Conservation (phyloP, 768 basidiomycete genomes). For the Peribolospora baueri region DNA sequence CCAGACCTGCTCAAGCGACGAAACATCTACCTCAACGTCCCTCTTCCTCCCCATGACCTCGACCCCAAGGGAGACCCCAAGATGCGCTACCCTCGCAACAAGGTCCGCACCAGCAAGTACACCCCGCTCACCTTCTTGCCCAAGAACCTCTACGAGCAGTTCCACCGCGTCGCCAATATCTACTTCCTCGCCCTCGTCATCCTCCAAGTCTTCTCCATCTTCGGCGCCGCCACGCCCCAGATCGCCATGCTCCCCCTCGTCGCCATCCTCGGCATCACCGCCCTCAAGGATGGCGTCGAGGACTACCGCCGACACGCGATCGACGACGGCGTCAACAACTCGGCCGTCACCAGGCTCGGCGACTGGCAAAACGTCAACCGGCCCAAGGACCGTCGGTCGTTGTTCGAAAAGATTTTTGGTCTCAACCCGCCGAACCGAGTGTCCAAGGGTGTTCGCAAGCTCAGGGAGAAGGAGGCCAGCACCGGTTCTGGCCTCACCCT, state of each 20-base stretch:
- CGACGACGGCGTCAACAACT: constrained; percentile 87
- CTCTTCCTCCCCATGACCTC: constrained; percentile 38
- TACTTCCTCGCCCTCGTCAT: constrained; percentile 72
- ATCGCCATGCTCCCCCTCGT: constrained; percentile 62
- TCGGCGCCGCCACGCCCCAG: constrained; percentile 62
- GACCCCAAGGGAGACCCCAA: constrained; percentile 39
- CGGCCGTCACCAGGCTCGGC: constrained; percentile 66
- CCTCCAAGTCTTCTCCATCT: constrained; percentile 56
- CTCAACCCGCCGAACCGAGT: constrained; percentile 43
- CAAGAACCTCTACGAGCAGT: constrained; percentile 86
- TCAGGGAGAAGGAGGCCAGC: constrained; percentile 51
- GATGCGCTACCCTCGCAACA: constrained; percentile 57
- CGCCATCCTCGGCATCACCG: constrained; percentile 69
- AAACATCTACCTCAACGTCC: constrained; percentile 59
- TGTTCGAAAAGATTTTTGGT: constrained; percentile 42
- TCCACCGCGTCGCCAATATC: constrained; percentile 72
- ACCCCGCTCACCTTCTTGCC: constrained; percentile 73
- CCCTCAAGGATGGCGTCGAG: constrained; percentile 84
- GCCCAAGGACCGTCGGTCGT: constrained; percentile 46
- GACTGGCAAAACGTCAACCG: constrained; percentile 81
- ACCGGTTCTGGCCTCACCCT: constrained; percentile 11
- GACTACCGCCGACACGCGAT: constrained; percentile 71
- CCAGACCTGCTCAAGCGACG: constrained; percentile 28
- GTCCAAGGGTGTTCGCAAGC: constrained; percentile 57
- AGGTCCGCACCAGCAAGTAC: constrained; percentile 85